A percentile compares a stretch with the other conserved stretches of the same genome.
Conservation (phyloP, 176 grass and related monocot genomes). For the Phoenix roebelenii region DNA sequence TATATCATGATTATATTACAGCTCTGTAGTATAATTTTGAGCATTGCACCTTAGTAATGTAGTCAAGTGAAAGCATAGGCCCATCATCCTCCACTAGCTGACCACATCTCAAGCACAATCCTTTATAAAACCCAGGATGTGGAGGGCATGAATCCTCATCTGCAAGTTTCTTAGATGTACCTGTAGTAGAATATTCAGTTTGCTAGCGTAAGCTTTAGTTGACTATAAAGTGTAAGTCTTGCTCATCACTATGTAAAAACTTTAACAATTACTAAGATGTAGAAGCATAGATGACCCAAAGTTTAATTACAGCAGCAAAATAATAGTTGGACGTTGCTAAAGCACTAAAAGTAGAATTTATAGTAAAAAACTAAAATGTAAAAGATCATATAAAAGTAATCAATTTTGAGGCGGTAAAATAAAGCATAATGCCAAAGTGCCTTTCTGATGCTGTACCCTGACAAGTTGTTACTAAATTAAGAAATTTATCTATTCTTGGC, state of each 20-base stretch:
- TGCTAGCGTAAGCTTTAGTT: constrained; percentile 6
- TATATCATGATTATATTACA: too few relatives aligned
- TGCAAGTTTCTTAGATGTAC: constrained; percentile 30
- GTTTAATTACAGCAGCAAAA: too few relatives aligned
- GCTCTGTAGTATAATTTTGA: not conserved
- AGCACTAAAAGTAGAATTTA: too few relatives aligned
- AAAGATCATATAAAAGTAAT: too few relatives aligned
- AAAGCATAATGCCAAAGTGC: too few relatives aligned
- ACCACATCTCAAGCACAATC: constrained; percentile 50
- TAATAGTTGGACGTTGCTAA: too few relatives aligned
- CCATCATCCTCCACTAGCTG: constrained; percentile 50
- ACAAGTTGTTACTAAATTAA: too few relatives aligned
- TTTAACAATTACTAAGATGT: not conserved
- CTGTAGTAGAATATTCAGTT: constrained; percentile 24
- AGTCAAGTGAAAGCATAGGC: constrained; percentile 67
- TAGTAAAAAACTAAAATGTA: too few relatives aligned
- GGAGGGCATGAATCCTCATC: constrained; percentile 31
- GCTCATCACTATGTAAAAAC: not conserved
- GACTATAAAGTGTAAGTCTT: constrained; percentile 9
- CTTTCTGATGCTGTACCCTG: too few relatives aligned
- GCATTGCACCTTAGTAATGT: constrained; percentile 69
- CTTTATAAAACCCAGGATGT: constrained; percentile 61
- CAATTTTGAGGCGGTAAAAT: too few relatives aligned
- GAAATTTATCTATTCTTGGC: too few relatives aligned
- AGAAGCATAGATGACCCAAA: too few relatives aligned